Evolutionary conservation across 179 eudicot species (phyloP).

Genomic region (Spergularia azorica): DNA sequence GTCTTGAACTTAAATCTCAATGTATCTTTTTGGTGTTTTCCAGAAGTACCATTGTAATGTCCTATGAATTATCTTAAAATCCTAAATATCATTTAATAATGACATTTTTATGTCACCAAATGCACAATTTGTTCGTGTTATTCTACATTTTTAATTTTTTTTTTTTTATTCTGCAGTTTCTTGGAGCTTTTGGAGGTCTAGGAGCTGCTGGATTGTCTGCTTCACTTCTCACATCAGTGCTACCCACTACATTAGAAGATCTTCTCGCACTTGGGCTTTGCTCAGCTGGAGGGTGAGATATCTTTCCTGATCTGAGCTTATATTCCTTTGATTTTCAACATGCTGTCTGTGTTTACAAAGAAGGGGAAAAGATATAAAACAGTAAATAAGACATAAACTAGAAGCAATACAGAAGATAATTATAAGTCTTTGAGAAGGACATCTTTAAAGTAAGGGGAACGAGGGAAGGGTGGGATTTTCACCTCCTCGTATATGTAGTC

Average conservation of each 20-base stretch:
- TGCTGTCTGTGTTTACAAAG: background rate
- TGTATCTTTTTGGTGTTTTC: background rate
- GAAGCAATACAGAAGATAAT: background rate
- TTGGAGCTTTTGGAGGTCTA: slow-evolving; percentile 90
- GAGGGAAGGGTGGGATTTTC: background rate
- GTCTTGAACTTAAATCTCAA: background rate
- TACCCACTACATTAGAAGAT: slow-evolving; percentile 90
- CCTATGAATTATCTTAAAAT: background rate
- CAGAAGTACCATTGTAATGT: background rate
- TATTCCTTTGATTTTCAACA: background rate
- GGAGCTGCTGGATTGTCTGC: slow-evolving; percentile 97
- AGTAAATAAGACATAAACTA: background rate
- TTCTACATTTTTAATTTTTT: background rate
- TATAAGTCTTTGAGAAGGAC: background rate
- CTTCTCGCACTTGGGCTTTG: slow-evolving; percentile 99
- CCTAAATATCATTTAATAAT: too few relatives aligned
- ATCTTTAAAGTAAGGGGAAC: background rate
- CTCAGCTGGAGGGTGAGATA: slow-evolving; percentile 91
- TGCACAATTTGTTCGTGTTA: background rate
- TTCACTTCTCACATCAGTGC: slow-evolving; percentile 91
- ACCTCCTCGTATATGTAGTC: background rate
- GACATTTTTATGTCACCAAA: background rate
- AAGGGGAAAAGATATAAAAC: background rate
- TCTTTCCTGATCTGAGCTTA: slow-evolving; percentile 14
- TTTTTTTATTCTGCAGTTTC: slow-evolving; percentile 48